Evolutionary conservation across 805 yeast genomes (phyloP).

Genomic region (Saccharomyces paradoxus): DNA sequence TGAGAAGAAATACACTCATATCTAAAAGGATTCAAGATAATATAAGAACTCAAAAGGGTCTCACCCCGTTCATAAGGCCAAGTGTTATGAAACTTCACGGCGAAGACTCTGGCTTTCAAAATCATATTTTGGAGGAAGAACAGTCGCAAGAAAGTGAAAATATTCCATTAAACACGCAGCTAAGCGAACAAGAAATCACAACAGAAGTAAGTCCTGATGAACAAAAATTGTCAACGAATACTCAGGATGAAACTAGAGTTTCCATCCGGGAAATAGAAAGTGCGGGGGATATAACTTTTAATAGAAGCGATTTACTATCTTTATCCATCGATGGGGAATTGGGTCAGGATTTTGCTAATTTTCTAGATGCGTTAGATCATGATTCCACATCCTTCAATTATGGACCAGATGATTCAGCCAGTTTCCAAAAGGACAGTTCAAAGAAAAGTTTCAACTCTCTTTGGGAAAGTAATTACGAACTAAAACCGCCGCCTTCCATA

Average conservation of each 20-base stretch:
- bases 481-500: background rate
- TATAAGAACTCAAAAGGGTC: constrained; percentile 5
- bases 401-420: background rate
- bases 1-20: constrained; percentile 15
- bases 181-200: background rate
- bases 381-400: constrained; percentile 9
- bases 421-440: background rate
- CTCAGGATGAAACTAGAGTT: background rate
- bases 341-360: constrained; percentile 14
- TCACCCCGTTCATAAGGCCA: constrained; percentile 1
- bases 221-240: background rate
- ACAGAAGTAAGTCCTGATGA: background rate
- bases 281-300: background rate
- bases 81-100: background rate
- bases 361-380: constrained; percentile 9
- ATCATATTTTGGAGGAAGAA: background rate
- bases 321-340: constrained; percentile 4
- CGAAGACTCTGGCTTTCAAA: background rate
- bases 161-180: background rate
- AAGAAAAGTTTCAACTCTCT: background rate
- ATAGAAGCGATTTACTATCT: constrained; percentile 1
- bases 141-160: background rate
- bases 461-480: background rate
- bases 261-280: background rate
- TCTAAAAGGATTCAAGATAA: constrained; percentile 16